Evolutionary conservation across 2,329 filamentous ascomycete genomes (phyloP).

Genomic region (Claviceps arundinis): DNA sequence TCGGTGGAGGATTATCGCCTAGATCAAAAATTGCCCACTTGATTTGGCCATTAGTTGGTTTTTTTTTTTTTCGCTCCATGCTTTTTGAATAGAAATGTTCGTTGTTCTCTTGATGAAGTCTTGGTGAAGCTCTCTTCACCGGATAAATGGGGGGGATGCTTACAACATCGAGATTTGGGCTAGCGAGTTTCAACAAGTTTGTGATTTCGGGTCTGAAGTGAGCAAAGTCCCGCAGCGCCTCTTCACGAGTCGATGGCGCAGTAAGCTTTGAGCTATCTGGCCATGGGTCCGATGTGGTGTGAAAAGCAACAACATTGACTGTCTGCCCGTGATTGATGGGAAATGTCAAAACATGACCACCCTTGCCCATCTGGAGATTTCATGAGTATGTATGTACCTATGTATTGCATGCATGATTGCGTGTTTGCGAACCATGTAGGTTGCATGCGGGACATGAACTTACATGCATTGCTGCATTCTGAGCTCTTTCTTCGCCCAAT

Average conservation of each 20-base stretch:
- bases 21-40: constrained; percentile 6
- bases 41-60: neutral
- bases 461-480: constrained; percentile 10
- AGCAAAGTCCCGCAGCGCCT: constrained; percentile 1
- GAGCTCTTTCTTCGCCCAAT: constrained; percentile 26
- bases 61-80: neutral
- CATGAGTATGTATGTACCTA: neutral
- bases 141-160: neutral
- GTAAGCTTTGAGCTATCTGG: neutral
- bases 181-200: neutral
- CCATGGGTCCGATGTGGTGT: neutral
- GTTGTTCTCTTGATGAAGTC: neutral
- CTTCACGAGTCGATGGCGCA: constrained; percentile 2
- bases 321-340: constrained; percentile 4
- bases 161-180: constrained; percentile 1
- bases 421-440: too few species aligned
- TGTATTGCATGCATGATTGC: neutral
- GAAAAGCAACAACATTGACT: constrained; percentile 4
- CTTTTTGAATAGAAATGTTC: too few species aligned
- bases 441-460: neutral
- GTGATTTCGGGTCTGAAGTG: neutral
- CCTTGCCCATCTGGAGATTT: constrained; percentile 3
- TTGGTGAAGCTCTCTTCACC: too few species aligned
- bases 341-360: constrained; percentile 3
- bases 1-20: constrained; percentile 4